Evolutionary conservation across 176 grass and related monocot species (phyloP).

Genomic region (Guadua angustifolia): DNA sequence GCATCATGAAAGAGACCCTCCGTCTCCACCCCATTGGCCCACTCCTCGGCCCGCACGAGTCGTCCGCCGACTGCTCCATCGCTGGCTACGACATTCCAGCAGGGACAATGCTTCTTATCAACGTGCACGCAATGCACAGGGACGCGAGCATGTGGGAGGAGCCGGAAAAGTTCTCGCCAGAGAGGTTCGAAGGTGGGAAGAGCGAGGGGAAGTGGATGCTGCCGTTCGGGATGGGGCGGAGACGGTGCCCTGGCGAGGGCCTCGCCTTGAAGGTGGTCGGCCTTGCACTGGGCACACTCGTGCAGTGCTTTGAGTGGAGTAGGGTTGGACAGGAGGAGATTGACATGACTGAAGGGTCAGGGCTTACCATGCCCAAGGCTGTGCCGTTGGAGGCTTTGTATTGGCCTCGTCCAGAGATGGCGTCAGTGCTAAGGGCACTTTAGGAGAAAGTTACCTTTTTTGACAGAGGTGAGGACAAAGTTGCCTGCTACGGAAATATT

Average conservation of each 20-base stretch:
- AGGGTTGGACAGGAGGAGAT: conserved; percentile 7
- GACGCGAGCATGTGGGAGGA: not conserved
- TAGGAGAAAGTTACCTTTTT: not conserved
- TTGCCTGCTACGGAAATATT: no score
- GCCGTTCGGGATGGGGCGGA: conserved; percentile 46
- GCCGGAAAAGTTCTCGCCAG: conserved; percentile 16
- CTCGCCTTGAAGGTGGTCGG: conserved; percentile 17
- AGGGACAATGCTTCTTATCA: conserved; percentile 44
- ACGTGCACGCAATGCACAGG: conserved; percentile 37
- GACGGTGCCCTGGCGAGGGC: conserved; percentile 28
- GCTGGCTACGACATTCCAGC: conserved; percentile 31
- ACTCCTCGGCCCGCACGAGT: conserved; percentile 38
- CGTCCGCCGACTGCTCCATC: not conserved
- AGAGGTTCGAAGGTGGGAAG: conserved; percentile 37
- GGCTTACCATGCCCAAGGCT: conserved; percentile 40
- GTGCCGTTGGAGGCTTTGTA: conserved; percentile 37
- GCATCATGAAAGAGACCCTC: conserved; percentile 37
- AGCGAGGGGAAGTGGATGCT: conserved; percentile 47
- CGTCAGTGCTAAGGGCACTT: not conserved
- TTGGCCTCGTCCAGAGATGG: conserved; percentile 28
- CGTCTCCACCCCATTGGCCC: conserved; percentile 21
- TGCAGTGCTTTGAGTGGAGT: conserved; percentile 45
- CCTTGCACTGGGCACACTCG: conserved; percentile 15
- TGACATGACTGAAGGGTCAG: conserved; percentile 36
- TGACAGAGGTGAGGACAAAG: no score